Base-by-base conservation (phyloP, 768 basidiomycete genomes). In the Kockovaella imperatae region DNA sequence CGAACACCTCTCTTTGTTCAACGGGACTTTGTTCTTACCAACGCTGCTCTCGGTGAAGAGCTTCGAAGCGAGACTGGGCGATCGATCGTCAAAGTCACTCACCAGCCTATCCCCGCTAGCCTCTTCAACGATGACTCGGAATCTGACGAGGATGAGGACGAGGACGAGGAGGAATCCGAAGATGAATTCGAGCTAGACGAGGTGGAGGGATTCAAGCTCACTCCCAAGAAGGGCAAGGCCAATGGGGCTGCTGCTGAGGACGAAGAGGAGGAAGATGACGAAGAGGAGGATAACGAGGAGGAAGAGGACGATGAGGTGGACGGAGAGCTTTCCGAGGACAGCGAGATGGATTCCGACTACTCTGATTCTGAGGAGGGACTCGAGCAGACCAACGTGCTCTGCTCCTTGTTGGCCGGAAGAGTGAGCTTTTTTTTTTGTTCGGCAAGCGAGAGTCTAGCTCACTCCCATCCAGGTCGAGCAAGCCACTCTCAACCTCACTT, bases 381-480 rank as follows among this genome's bases (percentile, higher is more conserved):
- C 25, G 53, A 47, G 24, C 60, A 60, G 47, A 70, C 67, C 43
- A 51, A 54, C 38, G 68, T 87, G 48, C 74, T 93, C 14, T 83
- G 84, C 66, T 80, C 87, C 1, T 75, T 95, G 59, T 87, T 83
- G 41, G 82, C 85, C 23, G 84, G 86, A 52, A 85, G 83, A 75
- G 89, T 86, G 17, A 54, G 71, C 56, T 14, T 46, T 20, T 13
- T 34, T 35, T 47, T n/a, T 5, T 11, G 25, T 35, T 34, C 7
- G 15, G 3, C 5, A 24, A 47, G 21, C 18, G 10, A 13, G 15
- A 17, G 15, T 25, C 14, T 17, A 35, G 50, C 56, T 55, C 14
- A 60, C 42, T 8, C 1, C n/a, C 34, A 31, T 23, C 28, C 46
- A 90, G 88, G 79, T 83, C 54, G 87, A 90, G 71, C 86, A 90